Evolutionary conservation across 345 rosid genomes (phyloP), one percentile per base, ranked within the genome.

Genomic region (Syzygium aromaticum): DNA sequence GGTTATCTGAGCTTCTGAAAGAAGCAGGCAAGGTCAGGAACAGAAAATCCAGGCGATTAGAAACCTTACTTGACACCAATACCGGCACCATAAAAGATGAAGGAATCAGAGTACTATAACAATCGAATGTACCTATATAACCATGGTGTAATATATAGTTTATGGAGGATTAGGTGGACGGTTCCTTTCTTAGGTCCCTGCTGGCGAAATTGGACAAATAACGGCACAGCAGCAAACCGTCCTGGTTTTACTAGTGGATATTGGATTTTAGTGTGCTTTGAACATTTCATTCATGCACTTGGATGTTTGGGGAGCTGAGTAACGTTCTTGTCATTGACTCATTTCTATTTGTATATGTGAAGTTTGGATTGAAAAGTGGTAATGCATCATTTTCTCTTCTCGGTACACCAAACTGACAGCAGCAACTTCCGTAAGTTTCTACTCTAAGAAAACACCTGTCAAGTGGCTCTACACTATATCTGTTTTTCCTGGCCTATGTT

Each of bases 11-110:
- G 89, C 88, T 96, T 92, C 87, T 98, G 94, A 98, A 95, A 90
- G 99, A 96, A 88, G 98, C 98, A 83, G 98, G 99, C 73, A 95
- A 93, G 89, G 96, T 92, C 57, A 85, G 99, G 89, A 94, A 86
- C 89, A 90, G 94, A 89, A 94, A 95, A 90, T 93, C 98, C 84
- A 94, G 92, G 91, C 90, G 97, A 82, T 90, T 96, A 52, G 90
- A 96, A 61, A 90, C 95, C 21, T 95, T 98, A 61, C 95, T 98
- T 59, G 95, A 95, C 88, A 91, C 88, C 52, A 91, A 87, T 90
- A 85, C 90, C 78, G 90, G 89, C 30, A 89, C 87, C 51, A 84
- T 84, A 67, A 80, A 90, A 12, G 94, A 89, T 16, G 91, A 89
- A 78, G 92, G 85, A 12, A 86, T 86, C 86, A 87, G 89, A 82